Percentiles rank a stretch among this genome's conserved stretches.
Conservation (phyloP, 2,329 filamentous ascomycete genomes). For the Teratosphaeria destructans region DNA sequence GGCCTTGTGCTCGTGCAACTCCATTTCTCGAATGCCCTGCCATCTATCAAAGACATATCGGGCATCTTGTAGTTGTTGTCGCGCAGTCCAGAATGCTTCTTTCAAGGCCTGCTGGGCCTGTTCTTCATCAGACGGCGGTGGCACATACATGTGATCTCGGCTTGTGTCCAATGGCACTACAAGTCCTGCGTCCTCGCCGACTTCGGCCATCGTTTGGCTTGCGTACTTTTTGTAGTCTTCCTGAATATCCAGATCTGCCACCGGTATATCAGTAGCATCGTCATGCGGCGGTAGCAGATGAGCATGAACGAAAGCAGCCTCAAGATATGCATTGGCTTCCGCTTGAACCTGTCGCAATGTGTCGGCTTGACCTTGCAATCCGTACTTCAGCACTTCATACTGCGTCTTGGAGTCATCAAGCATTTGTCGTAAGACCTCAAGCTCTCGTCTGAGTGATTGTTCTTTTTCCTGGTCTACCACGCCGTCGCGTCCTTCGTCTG, state of each 20-base stretch:
- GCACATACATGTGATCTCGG: not conserved
- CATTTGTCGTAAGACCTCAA: constrained; percentile 1
- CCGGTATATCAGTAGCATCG: not conserved
- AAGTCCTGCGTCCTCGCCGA: not conserved
- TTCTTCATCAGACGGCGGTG: constrained; percentile 2
- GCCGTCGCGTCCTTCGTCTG: not conserved
- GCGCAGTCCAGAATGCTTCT: constrained; percentile 1
- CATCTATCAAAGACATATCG: constrained; percentile 2
- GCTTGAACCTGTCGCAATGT: constrained; percentile 1
- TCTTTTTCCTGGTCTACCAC: not conserved
- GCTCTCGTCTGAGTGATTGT: not conserved
- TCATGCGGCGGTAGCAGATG: not conserved
- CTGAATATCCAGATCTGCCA: constrained; percentile 4
- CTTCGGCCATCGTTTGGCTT: not conserved
- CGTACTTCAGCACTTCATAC: not conserved
- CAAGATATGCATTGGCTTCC: constrained; percentile 1
- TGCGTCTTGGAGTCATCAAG: not conserved
- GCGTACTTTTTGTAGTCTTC: constrained; percentile 5
- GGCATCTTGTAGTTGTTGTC: not conserved
- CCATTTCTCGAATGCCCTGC: not conserved
- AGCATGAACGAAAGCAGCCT: constrained; percentile 7
- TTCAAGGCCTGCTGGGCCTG: constrained; percentile 1
- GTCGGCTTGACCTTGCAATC: not conserved
- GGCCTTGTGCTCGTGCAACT: not conserved
- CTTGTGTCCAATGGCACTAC: constrained; percentile 1